phyloP scores from a whole-genome alignment of 768 basidiomycete genomes.

The Auriscalpium microsporum region DNA sequence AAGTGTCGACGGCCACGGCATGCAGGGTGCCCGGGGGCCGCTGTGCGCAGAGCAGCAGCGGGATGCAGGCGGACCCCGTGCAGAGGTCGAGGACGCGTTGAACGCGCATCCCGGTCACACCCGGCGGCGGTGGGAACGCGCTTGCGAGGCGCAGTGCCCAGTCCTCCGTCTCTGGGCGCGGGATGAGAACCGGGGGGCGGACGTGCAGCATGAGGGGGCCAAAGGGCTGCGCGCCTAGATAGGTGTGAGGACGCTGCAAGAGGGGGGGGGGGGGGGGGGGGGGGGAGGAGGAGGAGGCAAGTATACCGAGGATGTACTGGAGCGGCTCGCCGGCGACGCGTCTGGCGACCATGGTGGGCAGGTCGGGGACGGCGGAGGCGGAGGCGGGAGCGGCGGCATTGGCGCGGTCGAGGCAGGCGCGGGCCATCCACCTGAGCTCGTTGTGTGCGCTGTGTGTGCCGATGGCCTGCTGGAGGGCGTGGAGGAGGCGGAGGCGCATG shows the following conservation, averaged over 20 bases:
- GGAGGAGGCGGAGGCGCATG: slow-evolving; percentile 8
- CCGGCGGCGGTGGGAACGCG: slow-evolving; percentile 28
- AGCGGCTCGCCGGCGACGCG: slow-evolving; percentile 68
- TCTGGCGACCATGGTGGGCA: slow-evolving; percentile 45
- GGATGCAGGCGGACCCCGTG: slow-evolving; percentile 89
- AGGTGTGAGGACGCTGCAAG: slow-evolving; percentile 14
- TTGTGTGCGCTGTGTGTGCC: slow-evolving; percentile 29
- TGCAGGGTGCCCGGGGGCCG: slow-evolving; percentile 46
- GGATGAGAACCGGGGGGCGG: slow-evolving; percentile 81
- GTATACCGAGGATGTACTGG: slow-evolving; percentile 82
- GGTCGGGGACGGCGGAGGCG: slow-evolving; percentile 18
- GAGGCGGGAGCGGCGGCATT: slow-evolving; percentile 3
- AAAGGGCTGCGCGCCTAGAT: slow-evolving; percentile 77
- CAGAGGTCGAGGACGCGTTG: slow-evolving; percentile 72
- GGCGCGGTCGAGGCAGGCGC: no score
- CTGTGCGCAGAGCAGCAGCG: slow-evolving; percentile 68
- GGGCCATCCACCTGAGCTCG: slow-evolving; percentile 43
- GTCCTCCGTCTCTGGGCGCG: slow-evolving; percentile 90
- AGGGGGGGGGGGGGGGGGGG: slow-evolving; percentile 4
- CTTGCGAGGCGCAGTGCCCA: slow-evolving; percentile 61
- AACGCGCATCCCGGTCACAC: slow-evolving; percentile 7
- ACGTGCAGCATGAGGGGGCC: slow-evolving; percentile 69
- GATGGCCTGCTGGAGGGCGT: slow-evolving; percentile 24
- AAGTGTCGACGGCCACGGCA: slow-evolving; percentile 63
- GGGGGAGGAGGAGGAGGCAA: slow-evolving; percentile 1